Conservation (phyloP, 2,329 filamentous ascomycete genomes). For the Calonectria hawksworthii region DNA sequence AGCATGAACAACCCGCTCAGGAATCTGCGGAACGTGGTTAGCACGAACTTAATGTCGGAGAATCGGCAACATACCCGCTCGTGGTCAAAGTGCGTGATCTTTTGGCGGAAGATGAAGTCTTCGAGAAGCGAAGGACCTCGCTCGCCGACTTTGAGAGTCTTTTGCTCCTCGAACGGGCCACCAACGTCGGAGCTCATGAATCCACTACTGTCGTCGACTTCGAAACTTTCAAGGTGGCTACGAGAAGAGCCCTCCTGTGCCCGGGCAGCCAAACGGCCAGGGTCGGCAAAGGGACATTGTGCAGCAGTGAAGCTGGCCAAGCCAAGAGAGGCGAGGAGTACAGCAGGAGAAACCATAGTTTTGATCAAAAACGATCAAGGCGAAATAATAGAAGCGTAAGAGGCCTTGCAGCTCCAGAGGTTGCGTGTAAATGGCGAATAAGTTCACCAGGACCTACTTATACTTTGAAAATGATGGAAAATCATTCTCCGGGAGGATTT, state of each 20-base stretch:
- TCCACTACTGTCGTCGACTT: constrained; percentile 66
- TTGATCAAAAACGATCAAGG: neutral
- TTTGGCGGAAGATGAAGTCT: constrained; percentile 81
- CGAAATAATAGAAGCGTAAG: neutral
- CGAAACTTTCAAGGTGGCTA: constrained; percentile 51
- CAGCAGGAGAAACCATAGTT: constrained; percentile 45
- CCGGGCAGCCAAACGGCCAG: constrained; percentile 42
- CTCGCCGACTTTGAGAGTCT: constrained; percentile 75
- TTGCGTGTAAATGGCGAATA: neutral
- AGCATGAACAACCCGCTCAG: constrained; percentile 78
- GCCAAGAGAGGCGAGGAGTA: constrained; percentile 43
- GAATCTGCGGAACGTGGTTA: constrained; percentile 54
- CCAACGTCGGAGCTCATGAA: constrained; percentile 77
- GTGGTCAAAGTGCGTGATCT: constrained; percentile 79
- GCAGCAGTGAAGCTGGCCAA: constrained; percentile 46
- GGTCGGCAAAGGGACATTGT: constrained; percentile 53
- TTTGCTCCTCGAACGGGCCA: constrained; percentile 76
- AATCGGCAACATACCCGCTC: constrained; percentile 67
- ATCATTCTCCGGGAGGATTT: neutral
- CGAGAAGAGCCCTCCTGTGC: constrained; percentile 50
- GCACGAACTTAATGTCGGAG: constrained; percentile 10
- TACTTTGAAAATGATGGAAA: constrained; percentile 1
- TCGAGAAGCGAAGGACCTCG: constrained; percentile 78
- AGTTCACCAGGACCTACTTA: constrained; percentile 27
- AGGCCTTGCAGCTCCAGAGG: neutral